Percentiles rank a stretch among this genome's conserved stretches.
phyloP scores from a whole-genome alignment of 768 basidiomycete genomes.

The Phylloporus arenicola region DNA sequence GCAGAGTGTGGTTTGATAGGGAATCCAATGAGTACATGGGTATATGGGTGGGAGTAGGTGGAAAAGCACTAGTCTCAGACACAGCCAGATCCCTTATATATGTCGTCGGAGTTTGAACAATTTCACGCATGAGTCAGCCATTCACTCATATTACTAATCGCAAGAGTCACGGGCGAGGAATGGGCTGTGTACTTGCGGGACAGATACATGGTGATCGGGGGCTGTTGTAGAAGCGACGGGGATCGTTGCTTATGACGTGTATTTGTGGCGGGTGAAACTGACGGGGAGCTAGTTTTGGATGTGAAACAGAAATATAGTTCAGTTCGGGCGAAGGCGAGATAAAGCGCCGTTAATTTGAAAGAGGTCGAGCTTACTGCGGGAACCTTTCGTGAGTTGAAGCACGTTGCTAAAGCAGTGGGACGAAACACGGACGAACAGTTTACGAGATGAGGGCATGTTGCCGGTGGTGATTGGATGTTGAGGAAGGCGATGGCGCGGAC shows the following conservation, averaged over 20 bases:
- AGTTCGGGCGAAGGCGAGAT: neutral
- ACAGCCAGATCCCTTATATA: conserved; percentile 10
- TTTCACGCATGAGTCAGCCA: neutral
- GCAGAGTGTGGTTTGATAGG: neutral
- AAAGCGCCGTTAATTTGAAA: conserved; percentile 21
- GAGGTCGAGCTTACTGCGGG: conserved; percentile 8
- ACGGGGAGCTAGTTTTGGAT: neutral
- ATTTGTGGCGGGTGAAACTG: neutral
- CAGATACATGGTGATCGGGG: neutral
- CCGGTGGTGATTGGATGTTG: conserved; percentile 19
- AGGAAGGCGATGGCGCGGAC: conserved; percentile 7
- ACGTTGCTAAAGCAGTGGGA: conserved; percentile 13
- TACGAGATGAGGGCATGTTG: conserved; percentile 25
- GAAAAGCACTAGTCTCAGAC: neutral
- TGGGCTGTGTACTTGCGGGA: neutral
- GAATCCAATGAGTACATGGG: conserved; percentile 4
- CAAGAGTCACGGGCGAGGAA: neutral
- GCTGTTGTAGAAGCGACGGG: neutral
- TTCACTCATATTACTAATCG: neutral
- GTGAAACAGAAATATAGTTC: conserved; percentile 18
- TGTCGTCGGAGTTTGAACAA: conserved; percentile 14
- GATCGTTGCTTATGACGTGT: neutral
- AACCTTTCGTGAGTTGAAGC: conserved; percentile 2
- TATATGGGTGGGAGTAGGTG: neutral
- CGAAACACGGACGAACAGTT: conserved; percentile 10